Base-by-base conservation (phyloP, 192 early-diverging fungal species). In the Mortierella antarctica region DNA sequence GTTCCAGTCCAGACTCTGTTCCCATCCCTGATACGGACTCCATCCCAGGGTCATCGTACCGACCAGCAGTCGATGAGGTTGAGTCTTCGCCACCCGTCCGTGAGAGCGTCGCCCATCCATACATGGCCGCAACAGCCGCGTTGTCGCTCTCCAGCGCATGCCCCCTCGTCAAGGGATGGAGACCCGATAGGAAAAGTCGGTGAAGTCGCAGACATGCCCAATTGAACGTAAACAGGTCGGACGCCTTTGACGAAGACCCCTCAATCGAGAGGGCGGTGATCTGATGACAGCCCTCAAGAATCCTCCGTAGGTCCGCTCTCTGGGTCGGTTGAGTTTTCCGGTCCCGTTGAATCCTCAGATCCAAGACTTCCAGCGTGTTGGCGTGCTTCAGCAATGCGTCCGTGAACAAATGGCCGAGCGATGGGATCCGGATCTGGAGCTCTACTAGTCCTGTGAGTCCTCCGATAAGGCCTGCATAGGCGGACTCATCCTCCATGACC, bases 261-360 rank as follows among this genome's bases (percentile, higher is more conserved):
- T 70, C 68, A 39, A 70, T 70, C n/a, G 68, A 70, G 13, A 70
- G 42, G 6, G 68, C 68, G 9, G 68, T 70, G 11, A 70, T 44
- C 20, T 57, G 58, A 0, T 59, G 59, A 62, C 68, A 70, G 8
- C 54, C 46, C n/a, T n/a, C 61, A 40, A 70, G 18, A 14, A 70
- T 70, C 58, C 58, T 44, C 48, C 48, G 52, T 18, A 70, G 21
- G 41, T 52, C 53, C 12, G 12, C 45, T 53, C 52, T 31, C 31
- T 31, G 31, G 31, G 31, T 31, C 31, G 31, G 50, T 53, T 53
- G 50, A 10, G 51, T 21, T 4, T 6, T 14, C 7, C 42, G 63
- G 40, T 44, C n/a, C 49, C 48, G 18, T 53, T 51, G 13, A 17
- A 70, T 70, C 50, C 58, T 53, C 10, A 70, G 23, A 13, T 70